Conservation (phyloP, 2,329 filamentous ascomycete species). For the Purpureocillium takamizusanense region DNA sequence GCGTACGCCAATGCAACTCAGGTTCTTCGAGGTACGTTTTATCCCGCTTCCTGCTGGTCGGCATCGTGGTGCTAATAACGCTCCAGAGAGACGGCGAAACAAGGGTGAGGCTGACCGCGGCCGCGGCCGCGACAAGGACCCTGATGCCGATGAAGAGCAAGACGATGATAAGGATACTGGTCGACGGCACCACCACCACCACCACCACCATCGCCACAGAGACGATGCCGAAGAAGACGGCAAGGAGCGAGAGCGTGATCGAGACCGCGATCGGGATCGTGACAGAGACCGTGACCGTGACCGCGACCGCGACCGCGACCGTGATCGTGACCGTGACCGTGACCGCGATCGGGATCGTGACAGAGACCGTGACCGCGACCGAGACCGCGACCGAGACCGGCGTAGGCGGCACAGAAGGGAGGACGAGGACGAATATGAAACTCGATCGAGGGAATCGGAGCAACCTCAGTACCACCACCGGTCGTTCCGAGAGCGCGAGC, state of each 20-base stretch:
- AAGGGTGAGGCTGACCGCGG: slow-evolving; percentile 24
- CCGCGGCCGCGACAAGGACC: slow-evolving; percentile 19
- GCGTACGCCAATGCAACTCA: slow-evolving; percentile 74
- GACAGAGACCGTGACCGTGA: slow-evolving; percentile 12
- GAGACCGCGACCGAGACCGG: slow-evolving; percentile 9
- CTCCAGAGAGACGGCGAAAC: slow-evolving; percentile 22
- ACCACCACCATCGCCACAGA: slow-evolving; percentile 22
- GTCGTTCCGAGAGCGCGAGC: slow-evolving; percentile 12
- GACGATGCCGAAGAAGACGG: slow-evolving; percentile 14
- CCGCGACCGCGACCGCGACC: slow-evolving; percentile 7
- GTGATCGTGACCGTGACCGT: slow-evolving; percentile 8
- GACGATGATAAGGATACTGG: slow-evolving; percentile 18
- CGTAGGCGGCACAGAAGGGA: slow-evolving; percentile 12
- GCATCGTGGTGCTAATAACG: slow-evolving; percentile 1
- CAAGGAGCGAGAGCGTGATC: slow-evolving; percentile 4
- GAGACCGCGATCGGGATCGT: slow-evolving; percentile 11
- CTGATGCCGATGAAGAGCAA: slow-evolving; percentile 17
- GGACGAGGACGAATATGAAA: slow-evolving; percentile 12
- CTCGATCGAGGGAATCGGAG: slow-evolving; percentile 7
- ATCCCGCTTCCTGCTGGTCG: neutral
- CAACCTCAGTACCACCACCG: slow-evolving; percentile 11
- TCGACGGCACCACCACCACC: slow-evolving; percentile 14
- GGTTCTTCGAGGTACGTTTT: slow-evolving; percentile 62
- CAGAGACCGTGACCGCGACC: slow-evolving; percentile 3
- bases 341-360: slow-evolving; percentile 8